Evolutionary conservation across 148 eudicot genomes (phyloP).

Genomic region (Diospyros lotus): DNA sequence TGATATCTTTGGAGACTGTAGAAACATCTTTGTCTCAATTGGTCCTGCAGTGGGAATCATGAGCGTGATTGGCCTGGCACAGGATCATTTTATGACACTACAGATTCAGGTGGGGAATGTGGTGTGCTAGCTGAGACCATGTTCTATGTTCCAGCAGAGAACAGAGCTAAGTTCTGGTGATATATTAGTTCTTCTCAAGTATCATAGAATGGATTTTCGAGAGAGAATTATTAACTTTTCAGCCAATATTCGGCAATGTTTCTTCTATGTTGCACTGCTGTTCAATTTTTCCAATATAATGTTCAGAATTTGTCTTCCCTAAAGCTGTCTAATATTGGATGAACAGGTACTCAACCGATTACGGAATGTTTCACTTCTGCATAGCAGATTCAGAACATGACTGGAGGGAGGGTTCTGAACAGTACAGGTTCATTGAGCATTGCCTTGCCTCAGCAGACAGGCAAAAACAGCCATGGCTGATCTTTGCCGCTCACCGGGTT

Average conservation of each 20-base stretch:
- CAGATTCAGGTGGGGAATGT: constrained; percentile 87
- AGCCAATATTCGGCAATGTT: background rate
- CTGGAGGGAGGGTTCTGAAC: constrained; percentile 87
- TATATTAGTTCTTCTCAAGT: background rate
- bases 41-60: constrained; percentile 64
- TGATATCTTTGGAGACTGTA: background rate
- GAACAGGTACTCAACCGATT: constrained; percentile 64
- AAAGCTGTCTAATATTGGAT: background rate
- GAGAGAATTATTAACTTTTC: no score
- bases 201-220: no score
- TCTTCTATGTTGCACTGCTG: background rate
- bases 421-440: constrained; percentile 66
- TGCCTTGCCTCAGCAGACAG: constrained; percentile 71
- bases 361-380: constrained; percentile 87
- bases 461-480: constrained; percentile 79
- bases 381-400: constrained; percentile 87
- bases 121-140: constrained; percentile 80
- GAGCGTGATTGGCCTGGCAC: constrained; percentile 78
- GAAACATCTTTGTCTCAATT: background rate
- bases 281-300: no score
- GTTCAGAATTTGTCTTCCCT: background rate
- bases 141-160: constrained; percentile 78
- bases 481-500: constrained; percentile 75
- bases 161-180: constrained; percentile 78
- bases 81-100: constrained; percentile 59